phyloP scores from a whole-genome alignment of 805 yeast species.

The Candida rishiriensis region DNA sequence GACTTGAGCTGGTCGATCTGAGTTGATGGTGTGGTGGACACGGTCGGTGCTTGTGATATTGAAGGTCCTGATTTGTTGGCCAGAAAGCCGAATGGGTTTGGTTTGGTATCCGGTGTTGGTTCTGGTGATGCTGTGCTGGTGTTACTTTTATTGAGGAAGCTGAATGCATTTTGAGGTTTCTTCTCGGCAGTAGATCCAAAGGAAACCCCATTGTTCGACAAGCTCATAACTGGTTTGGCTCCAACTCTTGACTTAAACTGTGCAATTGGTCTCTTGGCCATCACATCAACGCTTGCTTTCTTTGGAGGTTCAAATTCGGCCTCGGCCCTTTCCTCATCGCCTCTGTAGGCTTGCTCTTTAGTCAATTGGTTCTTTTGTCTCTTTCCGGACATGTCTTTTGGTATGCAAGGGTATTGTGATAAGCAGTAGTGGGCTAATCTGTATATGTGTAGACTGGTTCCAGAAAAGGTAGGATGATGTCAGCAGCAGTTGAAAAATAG shows the following conservation, averaged over 20 bases:
- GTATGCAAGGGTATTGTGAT: too few relatives aligned
- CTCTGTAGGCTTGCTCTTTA: slow-evolving; percentile 38
- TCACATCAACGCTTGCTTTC: slow-evolving; percentile 55
- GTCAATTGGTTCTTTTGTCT: slow-evolving; percentile 61
- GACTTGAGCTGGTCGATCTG: slow-evolving; percentile 54
- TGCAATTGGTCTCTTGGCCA: slow-evolving; percentile 69
- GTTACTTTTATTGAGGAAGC: slow-evolving; percentile 5
- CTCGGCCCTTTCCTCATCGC: slow-evolving; percentile 31
- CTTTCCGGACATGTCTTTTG: slow-evolving; percentile 33
- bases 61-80: slow-evolving; percentile 3
- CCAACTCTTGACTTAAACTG: slow-evolving; percentile 44
- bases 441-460: too few relatives aligned
- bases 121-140: not conserved
- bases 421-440: too few relatives aligned
- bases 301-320: slow-evolving; percentile 29
- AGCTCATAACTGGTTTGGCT: slow-evolving; percentile 10
- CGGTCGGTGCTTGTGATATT: not conserved
- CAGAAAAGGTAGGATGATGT: too few relatives aligned
- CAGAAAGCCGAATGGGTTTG: not conserved
- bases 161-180: slow-evolving; percentile 11
- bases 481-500: too few relatives aligned
- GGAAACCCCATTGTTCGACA: slow-evolving; percentile 6
- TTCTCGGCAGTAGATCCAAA: not conserved
- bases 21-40: not conserved
- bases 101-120: not conserved